Conservation (phyloP, 2,329 filamentous ascomycete species). For the Xylariaceae sp. region DNA sequence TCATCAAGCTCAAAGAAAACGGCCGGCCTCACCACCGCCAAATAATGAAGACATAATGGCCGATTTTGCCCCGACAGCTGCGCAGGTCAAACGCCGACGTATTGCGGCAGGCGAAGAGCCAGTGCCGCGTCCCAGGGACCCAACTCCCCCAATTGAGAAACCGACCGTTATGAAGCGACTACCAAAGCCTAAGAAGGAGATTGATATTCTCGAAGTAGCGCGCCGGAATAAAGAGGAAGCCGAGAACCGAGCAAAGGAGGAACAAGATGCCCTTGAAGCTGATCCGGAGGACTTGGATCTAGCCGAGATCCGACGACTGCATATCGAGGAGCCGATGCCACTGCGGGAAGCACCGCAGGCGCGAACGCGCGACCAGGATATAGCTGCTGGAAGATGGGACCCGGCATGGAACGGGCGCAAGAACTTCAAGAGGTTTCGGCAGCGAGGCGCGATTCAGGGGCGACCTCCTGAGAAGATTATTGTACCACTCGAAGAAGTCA, state of each 20-base stretch:
- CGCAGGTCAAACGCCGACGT: slow-evolving; percentile 72
- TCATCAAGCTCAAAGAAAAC: slow-evolving; percentile 40
- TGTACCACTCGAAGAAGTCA: slow-evolving; percentile 65
- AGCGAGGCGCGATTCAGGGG: slow-evolving; percentile 46
- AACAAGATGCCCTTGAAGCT: slow-evolving; percentile 49
- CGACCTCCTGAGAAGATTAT: slow-evolving; percentile 49
- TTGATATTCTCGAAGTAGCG: slow-evolving; percentile 64
- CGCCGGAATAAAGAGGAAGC: slow-evolving; percentile 58
- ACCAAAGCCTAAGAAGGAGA: slow-evolving; percentile 48
- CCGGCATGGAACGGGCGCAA: slow-evolving; percentile 87
- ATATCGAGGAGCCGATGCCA: slow-evolving; percentile 72
- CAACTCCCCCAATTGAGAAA: slow-evolving; percentile 27
- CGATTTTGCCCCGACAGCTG: slow-evolving; percentile 68
- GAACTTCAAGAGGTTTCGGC: slow-evolving; percentile 88
- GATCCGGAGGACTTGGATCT: slow-evolving; percentile 63
- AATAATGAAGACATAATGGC: slow-evolving; percentile 58
- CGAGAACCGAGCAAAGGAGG: slow-evolving; percentile 54
- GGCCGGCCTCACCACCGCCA: slow-evolving; percentile 38
- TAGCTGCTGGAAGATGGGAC: slow-evolving; percentile 65
- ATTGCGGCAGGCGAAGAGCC: slow-evolving; percentile 54
- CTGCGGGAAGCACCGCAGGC: slow-evolving; percentile 42
- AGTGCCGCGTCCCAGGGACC: slow-evolving; percentile 31
- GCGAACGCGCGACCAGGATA: slow-evolving; percentile 45
- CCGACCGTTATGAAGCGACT: slow-evolving; percentile 37
- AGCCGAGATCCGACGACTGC: slow-evolving; percentile 65